Base-by-base conservation (phyloP, 192 early-diverging fungal genomes). In the Backusella morwellensis region DNA sequence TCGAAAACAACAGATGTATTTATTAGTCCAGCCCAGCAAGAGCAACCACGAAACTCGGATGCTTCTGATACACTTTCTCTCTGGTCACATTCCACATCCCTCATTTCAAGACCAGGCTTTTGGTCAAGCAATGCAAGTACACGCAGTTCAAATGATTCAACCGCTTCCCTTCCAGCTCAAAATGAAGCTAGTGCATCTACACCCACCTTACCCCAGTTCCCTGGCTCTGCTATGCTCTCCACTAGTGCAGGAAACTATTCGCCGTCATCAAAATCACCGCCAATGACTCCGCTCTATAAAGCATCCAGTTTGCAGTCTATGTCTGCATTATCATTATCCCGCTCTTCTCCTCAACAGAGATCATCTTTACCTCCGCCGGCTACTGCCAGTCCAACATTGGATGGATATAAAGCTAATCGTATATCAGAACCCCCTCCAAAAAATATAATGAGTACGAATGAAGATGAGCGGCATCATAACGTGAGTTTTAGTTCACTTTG, bases 1-100 rank as follows among this genome's bases (percentile, higher is more conserved):
- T 89, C 88, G 4, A 84, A 73, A 72, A 76, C 63, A 5, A 50
- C 52, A 15, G 76, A 77, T 66, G 36, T 47, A 5, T 77, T 66
- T 59, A 63, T 75, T 69, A 75, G 74, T 21, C 74, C 74, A 52
- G 72, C 73, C 5, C 26, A 68, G 29, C 77, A 74, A 32, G 47
- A 50, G 29, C 56, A 63, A 63, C 41, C 59, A 41, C 59, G 75
- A 17, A 32, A 56, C 5, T 77, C 75, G 17, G 75, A 77, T n/a
- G 70, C 68, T 26, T 77, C 76, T 34, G 76, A 70, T 47, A 38
- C n/a, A n/a, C 23, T 9, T 72, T 77, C 76, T 26, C 19, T 77
- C 0, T 66, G 68, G 69, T 77, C 76, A 26, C 42, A 77, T 72
- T 32, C 68, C 21, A 54, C 75, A 26, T 77, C 75, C 15, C 17